phyloP scores from a whole-genome alignment of 768 basidiomycete species.

The Gelatoporia subvermispora region DNA sequence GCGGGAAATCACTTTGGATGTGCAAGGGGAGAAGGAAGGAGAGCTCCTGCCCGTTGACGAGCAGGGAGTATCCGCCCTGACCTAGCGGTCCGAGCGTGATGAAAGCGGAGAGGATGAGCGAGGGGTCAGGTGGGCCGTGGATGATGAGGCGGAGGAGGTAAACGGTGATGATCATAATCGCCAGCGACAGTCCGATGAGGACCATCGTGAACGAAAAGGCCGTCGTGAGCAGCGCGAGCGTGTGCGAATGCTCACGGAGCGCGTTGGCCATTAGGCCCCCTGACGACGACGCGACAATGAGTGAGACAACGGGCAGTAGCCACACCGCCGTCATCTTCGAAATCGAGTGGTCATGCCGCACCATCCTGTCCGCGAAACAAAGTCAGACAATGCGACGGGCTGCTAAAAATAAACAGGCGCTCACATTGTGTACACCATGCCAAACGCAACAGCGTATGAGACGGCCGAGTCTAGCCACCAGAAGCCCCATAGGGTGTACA shows the following conservation, averaged over 20 bases:
- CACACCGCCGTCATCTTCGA: constrained; percentile 39
- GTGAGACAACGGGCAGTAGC: constrained; percentile 49
- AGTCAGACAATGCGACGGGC: background rate
- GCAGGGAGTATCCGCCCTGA: constrained; percentile 43
- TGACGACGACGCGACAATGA: constrained; percentile 48
- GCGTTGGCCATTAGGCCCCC: constrained; percentile 41
- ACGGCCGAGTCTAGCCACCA: constrained; percentile 47
- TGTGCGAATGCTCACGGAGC: constrained; percentile 31
- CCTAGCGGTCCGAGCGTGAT: constrained; percentile 50
- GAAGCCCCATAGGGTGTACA: constrained; percentile 41
- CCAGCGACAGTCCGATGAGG: constrained; percentile 41
- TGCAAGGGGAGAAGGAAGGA: constrained; percentile 30
- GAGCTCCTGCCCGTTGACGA: constrained; percentile 36
- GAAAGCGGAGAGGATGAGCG: constrained; percentile 39
- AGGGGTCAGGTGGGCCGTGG: constrained; percentile 35
- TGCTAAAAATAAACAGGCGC: constrained; percentile 8
- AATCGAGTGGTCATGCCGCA: constrained; percentile 35
- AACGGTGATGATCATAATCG: constrained; percentile 44
- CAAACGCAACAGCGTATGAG: constrained; percentile 41
- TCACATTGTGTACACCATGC: constrained; percentile 47
- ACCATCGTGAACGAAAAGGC: constrained; percentile 40
- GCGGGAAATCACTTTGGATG: constrained; percentile 26
- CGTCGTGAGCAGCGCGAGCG: constrained; percentile 38
- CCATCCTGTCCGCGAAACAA: constrained; percentile 35
- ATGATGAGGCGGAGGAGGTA: constrained; percentile 43